Conservation (phyloP, 345 rosid genomes). For the Raphanus sativus region DNA sequence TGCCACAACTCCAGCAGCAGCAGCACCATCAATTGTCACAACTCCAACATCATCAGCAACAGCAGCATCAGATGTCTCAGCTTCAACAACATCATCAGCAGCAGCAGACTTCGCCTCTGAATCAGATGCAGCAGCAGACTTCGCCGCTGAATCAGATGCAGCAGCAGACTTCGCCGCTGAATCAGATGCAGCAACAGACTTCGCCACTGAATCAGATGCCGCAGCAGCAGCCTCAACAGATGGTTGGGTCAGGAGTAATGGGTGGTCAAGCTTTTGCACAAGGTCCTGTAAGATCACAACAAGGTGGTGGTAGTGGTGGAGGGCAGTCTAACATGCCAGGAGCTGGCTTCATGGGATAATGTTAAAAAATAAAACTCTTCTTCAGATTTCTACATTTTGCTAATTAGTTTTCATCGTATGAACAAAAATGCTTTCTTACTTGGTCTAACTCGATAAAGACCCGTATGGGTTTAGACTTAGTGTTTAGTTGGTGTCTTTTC, state of each 20-base stretch:
- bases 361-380: not conserved
- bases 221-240: conserved; percentile 63
- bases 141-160: conserved; percentile 34
- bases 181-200: conserved; percentile 40
- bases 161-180: conserved; percentile 40
- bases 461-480: conserved; percentile 22
- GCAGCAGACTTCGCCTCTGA: conserved; percentile 43
- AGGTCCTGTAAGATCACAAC: conserved; percentile 73
- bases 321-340: conserved; percentile 73
- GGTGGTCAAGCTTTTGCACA: conserved; percentile 68
- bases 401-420: conserved; percentile 19
- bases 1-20: conserved; percentile 46
- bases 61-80: conserved; percentile 38
- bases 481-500: not conserved
- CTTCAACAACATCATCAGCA: conserved; percentile 44
- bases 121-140: conserved; percentile 42
- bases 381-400: not conserved
- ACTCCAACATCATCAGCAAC: conserved; percentile 45
- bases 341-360: conserved; percentile 59
- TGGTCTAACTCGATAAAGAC: conserved; percentile 10
- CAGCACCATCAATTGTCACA: conserved; percentile 47
- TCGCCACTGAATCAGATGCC: not conserved
- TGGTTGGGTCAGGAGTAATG: conserved; percentile 76
- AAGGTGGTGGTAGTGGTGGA: conserved; percentile 21
- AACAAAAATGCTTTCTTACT: not conserved